Percentiles rank a stretch among this genome's conserved stretches.
These are phyloP conservation scores for Solanum chmielewskii DNA, from an alignment of 257 asterid species.

Conservation along the genomic window DNA sequence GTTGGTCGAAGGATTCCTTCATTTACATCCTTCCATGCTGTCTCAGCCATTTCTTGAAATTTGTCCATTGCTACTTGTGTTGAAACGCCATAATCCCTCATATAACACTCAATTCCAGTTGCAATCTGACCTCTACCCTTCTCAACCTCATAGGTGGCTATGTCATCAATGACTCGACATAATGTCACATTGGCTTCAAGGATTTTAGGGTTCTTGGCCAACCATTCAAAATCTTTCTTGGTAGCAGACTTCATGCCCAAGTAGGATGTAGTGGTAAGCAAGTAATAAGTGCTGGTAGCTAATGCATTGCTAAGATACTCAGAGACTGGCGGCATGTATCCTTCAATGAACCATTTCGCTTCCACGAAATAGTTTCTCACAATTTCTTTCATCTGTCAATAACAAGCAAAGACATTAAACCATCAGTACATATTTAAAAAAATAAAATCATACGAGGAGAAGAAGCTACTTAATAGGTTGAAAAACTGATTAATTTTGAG, in stretches of 20 bases:
- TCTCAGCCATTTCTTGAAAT: constrained; percentile 13
- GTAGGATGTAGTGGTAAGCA: constrained; percentile 22
- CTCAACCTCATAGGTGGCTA: constrained; percentile 8
- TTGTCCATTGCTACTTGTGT: constrained; percentile 27
- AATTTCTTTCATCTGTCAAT: neutral
- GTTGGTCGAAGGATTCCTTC: constrained; percentile 19
- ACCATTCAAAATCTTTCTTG: neutral
- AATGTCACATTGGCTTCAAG: neutral
- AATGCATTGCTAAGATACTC: neutral
- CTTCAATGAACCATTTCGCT: constrained; percentile 5
- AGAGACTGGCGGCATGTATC: constrained; percentile 6
- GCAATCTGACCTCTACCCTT: constrained; percentile 34
- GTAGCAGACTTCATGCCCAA: constrained; percentile 14
- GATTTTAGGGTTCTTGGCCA: neutral
- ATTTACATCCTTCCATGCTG: constrained; percentile 47
- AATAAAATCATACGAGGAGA: neutral
- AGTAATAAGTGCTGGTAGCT: neutral
- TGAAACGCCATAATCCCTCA: constrained; percentile 19
- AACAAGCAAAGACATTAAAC: neutral
- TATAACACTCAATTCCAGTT: constrained; percentile 43
- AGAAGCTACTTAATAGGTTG: neutral
- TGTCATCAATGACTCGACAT: neutral
- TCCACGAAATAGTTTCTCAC: neutral
- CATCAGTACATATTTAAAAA: constrained; percentile 13
- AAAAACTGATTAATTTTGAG: neutral